Conservation (phyloP, 257 asterid genomes). For the Gentiana dahurica region DNA sequence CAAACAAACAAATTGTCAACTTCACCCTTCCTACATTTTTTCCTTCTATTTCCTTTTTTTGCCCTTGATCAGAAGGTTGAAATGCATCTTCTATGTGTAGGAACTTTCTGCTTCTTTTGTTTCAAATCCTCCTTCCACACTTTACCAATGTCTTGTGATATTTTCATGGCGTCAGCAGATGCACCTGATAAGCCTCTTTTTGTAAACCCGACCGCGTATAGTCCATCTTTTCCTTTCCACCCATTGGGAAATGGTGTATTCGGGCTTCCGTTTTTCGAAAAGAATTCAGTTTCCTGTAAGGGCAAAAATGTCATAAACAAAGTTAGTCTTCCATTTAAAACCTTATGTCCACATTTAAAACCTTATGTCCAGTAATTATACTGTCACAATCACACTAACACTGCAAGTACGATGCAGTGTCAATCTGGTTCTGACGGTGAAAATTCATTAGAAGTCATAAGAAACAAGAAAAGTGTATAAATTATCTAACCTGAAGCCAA, state of each 20-base stretch:
- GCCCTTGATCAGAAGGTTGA: constrained; percentile 39
- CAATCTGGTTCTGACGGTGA: too few species aligned
- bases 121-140: constrained; percentile 69
- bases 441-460: too few species aligned
- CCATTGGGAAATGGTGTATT: constrained; percentile 43
- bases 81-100: constrained; percentile 71
- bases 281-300: constrained; percentile 61
- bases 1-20: too few species aligned
- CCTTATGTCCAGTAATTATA: too few species aligned
- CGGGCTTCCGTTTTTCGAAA: constrained; percentile 57
- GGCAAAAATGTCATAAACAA: not conserved
- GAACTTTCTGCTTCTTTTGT: constrained; percentile 61
- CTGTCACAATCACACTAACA: not conserved
- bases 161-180: constrained; percentile 68
- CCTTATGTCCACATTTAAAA: too few species aligned
- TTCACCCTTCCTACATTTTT: too few species aligned
- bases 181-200: constrained; percentile 85
- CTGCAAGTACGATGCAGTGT: too few species aligned
- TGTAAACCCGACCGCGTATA: constrained; percentile 85
- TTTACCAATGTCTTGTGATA: constrained; percentile 56
- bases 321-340: too few species aligned
- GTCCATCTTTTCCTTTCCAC: constrained; percentile 17
- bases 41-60: not conserved
- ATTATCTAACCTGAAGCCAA: constrained; percentile 71
- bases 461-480: constrained; percentile 3